Base-by-base conservation (phyloP, 2,329 filamentous ascomycete species). In the Ophiostoma sp. region DNA sequence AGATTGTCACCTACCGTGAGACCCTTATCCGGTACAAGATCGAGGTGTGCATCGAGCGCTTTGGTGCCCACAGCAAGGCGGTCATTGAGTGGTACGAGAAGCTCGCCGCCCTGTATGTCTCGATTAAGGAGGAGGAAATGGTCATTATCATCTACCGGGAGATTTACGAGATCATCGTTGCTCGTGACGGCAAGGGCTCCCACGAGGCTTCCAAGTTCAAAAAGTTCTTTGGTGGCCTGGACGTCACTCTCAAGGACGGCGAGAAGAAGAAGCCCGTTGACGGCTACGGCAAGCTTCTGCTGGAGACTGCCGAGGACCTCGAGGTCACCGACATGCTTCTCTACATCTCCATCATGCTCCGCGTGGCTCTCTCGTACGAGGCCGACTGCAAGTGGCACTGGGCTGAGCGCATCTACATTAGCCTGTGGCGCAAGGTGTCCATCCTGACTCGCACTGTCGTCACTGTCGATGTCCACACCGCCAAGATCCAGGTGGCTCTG, bases 21-120 rank as follows among this genome's bases (percentile, higher is more conserved):
- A 78, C 82, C 76, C 82, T 83, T 77, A 81, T 83, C 39, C 78
- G 78, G 0, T 76, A 81, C 74, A 82, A 82, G 77, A 83, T 83
- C 5, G 78, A 81, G 39, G 78, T 83, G 3, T 81, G 78, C 77
- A 81, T 79, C 72, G 76, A 77, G 74, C 81, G 79, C 72, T 78
- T 82, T 22, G 82, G 82, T 2, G 66, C 73, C 0, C 76, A 79
- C 0, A 81, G 80, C n/a, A 79, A 83, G 25, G 77, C 79, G 8
- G 81, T 83, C 28, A 80, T 82, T 59, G 78, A 74, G 69, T 83
- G 82, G 81, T 77, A 81, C 70, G 77, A 82, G 76, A 76, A 77
- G 12, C 79, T 84, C 0, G 78, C 79, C n/a, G 79, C 81, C 71
- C 78, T 84, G 15, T 83, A 84, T 74, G 75, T 80, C 25, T 73